phyloP scores from a whole-genome alignment of 2,329 filamentous ascomycete genomes.

The Sclerotiophoma versabilis region DNA sequence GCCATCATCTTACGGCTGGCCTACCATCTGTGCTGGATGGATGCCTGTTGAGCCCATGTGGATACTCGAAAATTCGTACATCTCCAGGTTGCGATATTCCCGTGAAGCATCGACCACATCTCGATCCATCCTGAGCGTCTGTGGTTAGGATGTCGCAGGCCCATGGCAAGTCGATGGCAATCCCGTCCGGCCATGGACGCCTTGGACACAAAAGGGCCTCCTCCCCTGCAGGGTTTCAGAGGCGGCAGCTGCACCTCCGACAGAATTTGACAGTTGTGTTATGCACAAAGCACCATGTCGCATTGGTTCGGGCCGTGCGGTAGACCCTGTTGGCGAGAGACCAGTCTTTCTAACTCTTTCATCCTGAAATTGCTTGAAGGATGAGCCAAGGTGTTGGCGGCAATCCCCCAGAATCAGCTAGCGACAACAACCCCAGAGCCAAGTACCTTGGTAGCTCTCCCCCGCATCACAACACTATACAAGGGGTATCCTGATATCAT shows the following conservation, averaged over 20 bases:
- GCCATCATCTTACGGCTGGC: neutral
- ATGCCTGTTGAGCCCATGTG: neutral
- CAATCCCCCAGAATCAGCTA: constrained; percentile 32
- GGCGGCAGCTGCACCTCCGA: neutral
- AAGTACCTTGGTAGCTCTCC: constrained; percentile 9
- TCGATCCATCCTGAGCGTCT: neutral
- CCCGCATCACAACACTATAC: constrained; percentile 23
- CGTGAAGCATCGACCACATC: constrained; percentile 13
- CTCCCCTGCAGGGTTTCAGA: constrained; percentile 1
- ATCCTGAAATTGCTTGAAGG: constrained; percentile 3
- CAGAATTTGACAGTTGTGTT: neutral
- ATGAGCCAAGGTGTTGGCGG: constrained; percentile 17
- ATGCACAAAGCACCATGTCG: neutral
- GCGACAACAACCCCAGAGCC: constrained; percentile 10
- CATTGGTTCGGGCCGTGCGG: constrained; percentile 1
- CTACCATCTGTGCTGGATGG: neutral
- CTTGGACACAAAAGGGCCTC: neutral
- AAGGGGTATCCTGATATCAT: constrained; percentile 5
- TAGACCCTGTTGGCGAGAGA: neutral
- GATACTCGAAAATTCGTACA: neutral
- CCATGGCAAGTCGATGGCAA: neutral
- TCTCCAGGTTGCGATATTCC: neutral
- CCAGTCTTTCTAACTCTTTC: neutral
- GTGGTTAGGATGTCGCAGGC: constrained; percentile 2
- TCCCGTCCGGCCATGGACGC: constrained; percentile 12